Conservation (phyloP, 2,329 filamentous ascomycete genomes). For the Alternaria solani region DNA sequence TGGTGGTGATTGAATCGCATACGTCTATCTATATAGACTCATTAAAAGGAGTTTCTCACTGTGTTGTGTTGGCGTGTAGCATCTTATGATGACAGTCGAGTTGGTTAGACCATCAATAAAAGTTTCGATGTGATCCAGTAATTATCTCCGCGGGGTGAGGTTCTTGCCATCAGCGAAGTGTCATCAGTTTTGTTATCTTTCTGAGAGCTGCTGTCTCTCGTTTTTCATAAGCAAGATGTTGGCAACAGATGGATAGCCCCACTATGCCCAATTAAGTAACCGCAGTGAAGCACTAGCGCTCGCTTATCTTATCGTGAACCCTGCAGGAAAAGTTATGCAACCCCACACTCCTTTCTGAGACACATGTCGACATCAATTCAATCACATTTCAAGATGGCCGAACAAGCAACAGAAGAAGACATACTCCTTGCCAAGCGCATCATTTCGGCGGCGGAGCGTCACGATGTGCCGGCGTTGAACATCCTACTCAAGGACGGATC, state of each 20-base stretch:
- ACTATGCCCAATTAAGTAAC: constrained; percentile 15
- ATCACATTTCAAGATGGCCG: constrained; percentile 37
- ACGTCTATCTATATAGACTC: constrained; percentile 13
- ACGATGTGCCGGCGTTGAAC: constrained; percentile 44
- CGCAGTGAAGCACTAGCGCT: constrained; percentile 18
- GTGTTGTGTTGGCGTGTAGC: constrained; percentile 18
- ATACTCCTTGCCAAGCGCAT: constrained; percentile 49
- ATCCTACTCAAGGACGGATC: constrained; percentile 48
- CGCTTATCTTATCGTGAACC: constrained; percentile 22
- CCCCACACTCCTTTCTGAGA: constrained; percentile 17
- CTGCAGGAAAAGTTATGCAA: constrained; percentile 18
- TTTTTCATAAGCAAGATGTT: not conserved
- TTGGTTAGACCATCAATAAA: constrained; percentile 2
- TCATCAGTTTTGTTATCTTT: too few relatives aligned
- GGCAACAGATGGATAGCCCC: too few relatives aligned
- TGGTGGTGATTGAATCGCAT: constrained; percentile 11
- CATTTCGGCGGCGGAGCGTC: constrained; percentile 47
- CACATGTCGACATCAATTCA: not conserved
- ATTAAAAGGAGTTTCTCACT: constrained; percentile 5
- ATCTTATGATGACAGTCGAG: constrained; percentile 1
- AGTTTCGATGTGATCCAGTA: not conserved
- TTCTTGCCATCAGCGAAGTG: not conserved
- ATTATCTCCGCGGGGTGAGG: not conserved
- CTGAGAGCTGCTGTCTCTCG: not conserved
- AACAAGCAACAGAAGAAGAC: constrained; percentile 47